These are phyloP conservation scores for Entomortierella beljakovae DNA, from an alignment of 192 early-diverging fungal genomes.

Conservation along the genomic window DNA sequence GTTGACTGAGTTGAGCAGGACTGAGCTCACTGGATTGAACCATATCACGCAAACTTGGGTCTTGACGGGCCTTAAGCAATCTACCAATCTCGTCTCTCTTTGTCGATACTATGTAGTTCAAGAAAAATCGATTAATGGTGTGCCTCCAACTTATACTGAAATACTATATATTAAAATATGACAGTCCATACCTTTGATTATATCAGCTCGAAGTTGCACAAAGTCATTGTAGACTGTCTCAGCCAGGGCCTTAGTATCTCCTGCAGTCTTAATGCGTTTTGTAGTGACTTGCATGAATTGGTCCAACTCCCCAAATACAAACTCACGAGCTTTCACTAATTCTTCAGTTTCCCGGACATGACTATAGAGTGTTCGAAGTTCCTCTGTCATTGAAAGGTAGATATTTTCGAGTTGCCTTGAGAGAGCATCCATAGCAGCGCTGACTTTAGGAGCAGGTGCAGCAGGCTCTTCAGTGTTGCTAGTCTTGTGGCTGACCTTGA, in stretches of 20 bases:
- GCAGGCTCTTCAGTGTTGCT: conserved; percentile 10
- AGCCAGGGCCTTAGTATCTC: conserved; percentile 12
- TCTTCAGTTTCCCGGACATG: conserved; percentile 45
- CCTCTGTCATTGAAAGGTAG: conserved; percentile 48
- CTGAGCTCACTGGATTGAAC: conserved; percentile 28
- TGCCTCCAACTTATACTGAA: too few species aligned
- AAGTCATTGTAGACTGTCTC: conserved; percentile 20
- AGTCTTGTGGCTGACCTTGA: conserved; percentile 23
- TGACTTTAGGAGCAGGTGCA: conserved; percentile 30
- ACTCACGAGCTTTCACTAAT: conserved; percentile 42
- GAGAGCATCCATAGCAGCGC: conserved; percentile 40
- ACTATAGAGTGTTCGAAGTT: conserved; percentile 27
- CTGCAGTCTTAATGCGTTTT: conserved; percentile 35
- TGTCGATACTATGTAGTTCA: conserved; percentile 16
- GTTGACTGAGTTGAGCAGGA: conserved; percentile 28
- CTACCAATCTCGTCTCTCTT: conserved; percentile 43
- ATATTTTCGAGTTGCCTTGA: conserved; percentile 47
- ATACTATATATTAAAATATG: too few species aligned
- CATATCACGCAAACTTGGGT: conserved; percentile 28
- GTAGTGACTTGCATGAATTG: conserved; percentile 27
- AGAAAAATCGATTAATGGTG: too few species aligned
- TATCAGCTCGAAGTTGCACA: conserved; percentile 19
- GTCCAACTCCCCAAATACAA: conserved; percentile 45
- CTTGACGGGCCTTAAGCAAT: conserved; percentile 30
- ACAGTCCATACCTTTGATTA: conserved; percentile 42